A percentile compares a stretch with the other conserved stretches of the same genome.
These are phyloP conservation scores for Solanum tarapatanum DNA, from an alignment of 257 asterid genomes.

Conservation along the genomic window DNA sequence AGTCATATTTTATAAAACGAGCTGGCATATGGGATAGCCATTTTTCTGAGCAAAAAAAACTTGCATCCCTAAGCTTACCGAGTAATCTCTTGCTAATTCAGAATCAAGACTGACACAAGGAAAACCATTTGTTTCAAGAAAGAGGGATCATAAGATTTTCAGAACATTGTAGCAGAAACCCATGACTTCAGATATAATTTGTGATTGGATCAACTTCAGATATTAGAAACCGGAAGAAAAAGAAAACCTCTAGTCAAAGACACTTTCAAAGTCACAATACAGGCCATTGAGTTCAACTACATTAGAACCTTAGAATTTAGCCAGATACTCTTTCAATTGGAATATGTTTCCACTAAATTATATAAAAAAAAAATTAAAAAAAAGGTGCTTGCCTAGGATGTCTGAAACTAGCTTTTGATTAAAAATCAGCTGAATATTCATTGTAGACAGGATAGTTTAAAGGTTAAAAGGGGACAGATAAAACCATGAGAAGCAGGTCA, in stretches of 20 bases:
- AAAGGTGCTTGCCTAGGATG: neutral
- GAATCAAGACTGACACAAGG: neutral
- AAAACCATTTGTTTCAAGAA: neutral
- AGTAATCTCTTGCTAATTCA: neutral
- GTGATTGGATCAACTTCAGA: neutral
- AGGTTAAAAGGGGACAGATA: neutral
- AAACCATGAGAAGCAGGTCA: neutral
- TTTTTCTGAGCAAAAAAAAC: neutral
- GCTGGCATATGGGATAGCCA: neutral
- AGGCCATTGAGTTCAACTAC: neutral
- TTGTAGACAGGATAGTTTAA: neutral
- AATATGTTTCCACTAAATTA: neutral
- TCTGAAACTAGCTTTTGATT: neutral
- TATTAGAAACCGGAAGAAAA: neutral
- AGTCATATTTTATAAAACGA: neutral
- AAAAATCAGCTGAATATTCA: neutral
- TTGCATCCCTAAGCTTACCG: neutral
- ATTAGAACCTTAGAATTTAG: neutral
- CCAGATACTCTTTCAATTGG: neutral
- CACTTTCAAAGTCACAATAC: neutral
- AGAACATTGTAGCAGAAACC: neutral
- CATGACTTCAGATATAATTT: neutral
- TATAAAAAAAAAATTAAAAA: neutral
- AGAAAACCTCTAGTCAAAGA: neutral
- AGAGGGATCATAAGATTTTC: neutral